Conservation (phyloP, 257 asterid species). For the Nicotiana paniculata region DNA sequence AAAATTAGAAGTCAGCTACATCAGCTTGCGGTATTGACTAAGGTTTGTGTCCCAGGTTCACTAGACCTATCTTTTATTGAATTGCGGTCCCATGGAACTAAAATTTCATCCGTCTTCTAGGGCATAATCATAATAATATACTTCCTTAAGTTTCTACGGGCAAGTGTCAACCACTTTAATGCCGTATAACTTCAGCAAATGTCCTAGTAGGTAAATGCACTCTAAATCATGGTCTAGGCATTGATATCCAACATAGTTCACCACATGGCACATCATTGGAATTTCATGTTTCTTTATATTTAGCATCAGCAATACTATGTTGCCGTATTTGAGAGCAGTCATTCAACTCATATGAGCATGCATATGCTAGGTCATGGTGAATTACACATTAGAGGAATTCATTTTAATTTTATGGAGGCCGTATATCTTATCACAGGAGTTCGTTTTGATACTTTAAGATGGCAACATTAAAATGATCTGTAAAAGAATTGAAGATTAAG, state of each 20-base stretch:
- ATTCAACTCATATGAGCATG: background rate
- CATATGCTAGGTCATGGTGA: background rate
- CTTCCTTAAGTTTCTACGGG: background rate
- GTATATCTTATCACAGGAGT: background rate
- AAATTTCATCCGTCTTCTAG: background rate
- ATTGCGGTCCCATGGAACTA: background rate
- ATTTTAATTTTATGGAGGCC: background rate
- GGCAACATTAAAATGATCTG: background rate
- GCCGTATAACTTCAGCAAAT: background rate
- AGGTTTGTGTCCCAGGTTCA: conserved; percentile 5
- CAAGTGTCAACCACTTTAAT: background rate
- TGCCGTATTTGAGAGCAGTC: background rate
- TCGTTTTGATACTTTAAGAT: background rate
- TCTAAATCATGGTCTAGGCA: background rate
- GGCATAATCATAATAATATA: background rate
- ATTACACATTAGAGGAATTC: background rate
- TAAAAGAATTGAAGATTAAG: background rate
- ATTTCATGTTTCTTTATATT: background rate
- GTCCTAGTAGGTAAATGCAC: background rate
- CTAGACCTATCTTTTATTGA: background rate
- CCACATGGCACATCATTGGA: background rate
- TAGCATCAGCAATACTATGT: background rate
- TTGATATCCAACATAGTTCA: background rate
- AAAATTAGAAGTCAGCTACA: background rate
- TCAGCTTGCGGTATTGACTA: background rate